Percentiles rank a stretch among this genome's conserved stretches.
These are phyloP conservation scores for Pulveroboletus sp. DNA, from an alignment of 768 basidiomycete species.

Conservation along the genomic window DNA sequence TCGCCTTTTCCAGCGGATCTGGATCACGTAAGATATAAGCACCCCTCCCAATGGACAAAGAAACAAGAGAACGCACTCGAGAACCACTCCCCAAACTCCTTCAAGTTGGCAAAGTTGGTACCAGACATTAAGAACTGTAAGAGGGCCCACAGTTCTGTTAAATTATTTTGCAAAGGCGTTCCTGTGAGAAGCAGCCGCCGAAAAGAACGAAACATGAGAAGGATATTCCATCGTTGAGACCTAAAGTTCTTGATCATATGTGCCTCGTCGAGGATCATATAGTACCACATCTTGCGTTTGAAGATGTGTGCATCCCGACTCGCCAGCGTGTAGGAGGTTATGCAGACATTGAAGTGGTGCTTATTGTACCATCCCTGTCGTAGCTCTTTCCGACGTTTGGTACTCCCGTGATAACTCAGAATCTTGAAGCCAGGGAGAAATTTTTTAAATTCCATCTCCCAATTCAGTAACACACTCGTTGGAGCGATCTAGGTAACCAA, in stretches of 20 bases:
- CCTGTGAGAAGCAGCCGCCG: slow-evolving; percentile 89
- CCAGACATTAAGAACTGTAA: slow-evolving; percentile 93
- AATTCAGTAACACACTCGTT: slow-evolving; percentile 90
- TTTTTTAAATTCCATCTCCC: slow-evolving; percentile 97
- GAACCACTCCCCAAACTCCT: slow-evolving; percentile 96
- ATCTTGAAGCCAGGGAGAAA: slow-evolving; percentile 87
- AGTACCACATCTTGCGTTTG: slow-evolving; percentile 91
- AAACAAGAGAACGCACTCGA: slow-evolving; percentile 58
- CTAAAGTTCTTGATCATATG: slow-evolving; percentile 98
- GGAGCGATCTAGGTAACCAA: slow-evolving; percentile 61
- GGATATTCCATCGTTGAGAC: slow-evolving; percentile 88
- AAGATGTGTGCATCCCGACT: slow-evolving; percentile 87
- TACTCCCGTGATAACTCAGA: slow-evolving; percentile 85
- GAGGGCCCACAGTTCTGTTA: slow-evolving; percentile 93
- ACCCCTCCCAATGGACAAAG: neutral
- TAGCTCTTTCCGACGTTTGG: slow-evolving; percentile 84
- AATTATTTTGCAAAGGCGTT: slow-evolving; percentile 93
- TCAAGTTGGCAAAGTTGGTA: slow-evolving; percentile 82
- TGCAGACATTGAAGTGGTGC: slow-evolving; percentile 88
- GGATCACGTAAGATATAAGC: neutral
- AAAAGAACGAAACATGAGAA: slow-evolving; percentile 84
- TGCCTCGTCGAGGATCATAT: slow-evolving; percentile 94
- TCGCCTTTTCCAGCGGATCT: slow-evolving; percentile 93
- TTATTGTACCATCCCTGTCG: slow-evolving; percentile 89
- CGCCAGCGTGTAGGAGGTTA: slow-evolving; percentile 92